A percentile compares a stretch with the other conserved stretches of the same genome.
phyloP scores from a whole-genome alignment of 768 basidiomycete species.

The Mycena leptocephala region DNA sequence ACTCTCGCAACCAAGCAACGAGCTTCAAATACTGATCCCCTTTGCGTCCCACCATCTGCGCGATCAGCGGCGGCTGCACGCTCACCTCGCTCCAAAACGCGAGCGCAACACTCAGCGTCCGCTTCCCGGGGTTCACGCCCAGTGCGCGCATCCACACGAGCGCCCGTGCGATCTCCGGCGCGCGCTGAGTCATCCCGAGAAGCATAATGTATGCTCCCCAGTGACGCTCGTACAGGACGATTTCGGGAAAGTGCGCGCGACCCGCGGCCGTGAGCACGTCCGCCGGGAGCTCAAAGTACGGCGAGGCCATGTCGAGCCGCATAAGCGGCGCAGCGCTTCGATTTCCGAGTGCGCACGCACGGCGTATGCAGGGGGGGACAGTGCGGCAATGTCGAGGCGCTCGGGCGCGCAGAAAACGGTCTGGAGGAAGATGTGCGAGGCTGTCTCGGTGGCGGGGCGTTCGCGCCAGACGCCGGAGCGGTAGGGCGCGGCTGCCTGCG shows the following conservation, averaged over 20 bases:
- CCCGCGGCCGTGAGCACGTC: slow-evolving; percentile 23
- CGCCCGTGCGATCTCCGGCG: slow-evolving; percentile 75
- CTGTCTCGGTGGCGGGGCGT: slow-evolving; percentile 33
- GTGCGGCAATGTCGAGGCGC: slow-evolving; percentile 42
- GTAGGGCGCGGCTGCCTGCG: slow-evolving; percentile 29
- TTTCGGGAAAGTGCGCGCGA: slow-evolving; percentile 20
- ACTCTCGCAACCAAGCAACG: slow-evolving; percentile 68
- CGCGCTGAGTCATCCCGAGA: slow-evolving; percentile 65
- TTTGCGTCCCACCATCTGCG: slow-evolving; percentile 55
- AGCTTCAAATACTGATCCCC: slow-evolving; percentile 62
- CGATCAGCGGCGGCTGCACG: slow-evolving; percentile 72
- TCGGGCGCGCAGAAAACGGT: slow-evolving; percentile 21
- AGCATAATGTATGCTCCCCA: slow-evolving; percentile 76
- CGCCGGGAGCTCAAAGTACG: slow-evolving; percentile 16
- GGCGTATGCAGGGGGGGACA: slow-evolving; percentile 56
- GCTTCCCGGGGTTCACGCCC: slow-evolving; percentile 64
- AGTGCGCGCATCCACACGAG: slow-evolving; percentile 85
- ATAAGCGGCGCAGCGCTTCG: slow-evolving; percentile 19
- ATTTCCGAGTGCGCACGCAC: slow-evolving; percentile 45
- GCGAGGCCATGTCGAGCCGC: neutral
- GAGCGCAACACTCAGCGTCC: slow-evolving; percentile 74
- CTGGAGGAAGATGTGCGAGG: slow-evolving; percentile 28
- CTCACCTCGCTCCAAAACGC: slow-evolving; percentile 84
- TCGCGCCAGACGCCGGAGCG: slow-evolving; percentile 41
- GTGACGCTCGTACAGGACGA: slow-evolving; percentile 62